phyloP scores from a whole-genome alignment of 352 stramenopile genomes.

The Phytophthora tentaculata region DNA sequence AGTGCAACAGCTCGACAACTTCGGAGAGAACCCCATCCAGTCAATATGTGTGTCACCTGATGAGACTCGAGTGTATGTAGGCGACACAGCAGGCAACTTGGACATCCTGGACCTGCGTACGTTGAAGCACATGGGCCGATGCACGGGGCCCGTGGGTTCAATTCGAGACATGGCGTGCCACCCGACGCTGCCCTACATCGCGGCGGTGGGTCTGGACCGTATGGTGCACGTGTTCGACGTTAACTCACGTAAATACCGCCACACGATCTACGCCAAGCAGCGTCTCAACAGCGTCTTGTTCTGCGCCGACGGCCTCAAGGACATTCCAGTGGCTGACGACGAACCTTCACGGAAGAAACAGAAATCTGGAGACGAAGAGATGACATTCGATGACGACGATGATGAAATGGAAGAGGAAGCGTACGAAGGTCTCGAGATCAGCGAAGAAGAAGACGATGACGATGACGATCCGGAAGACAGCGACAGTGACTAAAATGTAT shows the following conservation, averaged over 20 bases:
- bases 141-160: constrained; percentile 89
- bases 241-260: constrained; percentile 76
- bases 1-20: constrained; percentile 67
- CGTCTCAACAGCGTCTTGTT: constrained; percentile 93
- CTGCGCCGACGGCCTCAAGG: constrained; percentile 80
- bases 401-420: constrained; percentile 82
- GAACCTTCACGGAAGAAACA: constrained; percentile 59
- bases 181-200: constrained; percentile 89
- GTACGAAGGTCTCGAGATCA: constrained; percentile 87
- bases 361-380: constrained; percentile 47
- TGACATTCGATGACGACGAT: constrained; percentile 47
- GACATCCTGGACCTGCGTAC: constrained; percentile 91
- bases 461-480: constrained; percentile 42
- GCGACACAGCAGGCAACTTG: constrained; percentile 91
- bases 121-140: constrained; percentile 86
- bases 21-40: constrained; percentile 79
- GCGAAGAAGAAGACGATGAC: constrained; percentile 60
- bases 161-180: constrained; percentile 92
- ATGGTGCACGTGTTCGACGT: constrained; percentile 95
- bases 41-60: constrained; percentile 74
- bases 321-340: constrained; percentile 41
- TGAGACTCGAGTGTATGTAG: constrained; percentile 84
- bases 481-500: constrained; percentile 24
- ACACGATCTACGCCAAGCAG: constrained; percentile 86
- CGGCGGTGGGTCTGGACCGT: constrained; percentile 92